Evolutionary conservation across 2,329 filamentous ascomycete genomes (phyloP), one percentile per base, ranked within the genome.

Genomic region (Colletotrichum kahawae): DNA sequence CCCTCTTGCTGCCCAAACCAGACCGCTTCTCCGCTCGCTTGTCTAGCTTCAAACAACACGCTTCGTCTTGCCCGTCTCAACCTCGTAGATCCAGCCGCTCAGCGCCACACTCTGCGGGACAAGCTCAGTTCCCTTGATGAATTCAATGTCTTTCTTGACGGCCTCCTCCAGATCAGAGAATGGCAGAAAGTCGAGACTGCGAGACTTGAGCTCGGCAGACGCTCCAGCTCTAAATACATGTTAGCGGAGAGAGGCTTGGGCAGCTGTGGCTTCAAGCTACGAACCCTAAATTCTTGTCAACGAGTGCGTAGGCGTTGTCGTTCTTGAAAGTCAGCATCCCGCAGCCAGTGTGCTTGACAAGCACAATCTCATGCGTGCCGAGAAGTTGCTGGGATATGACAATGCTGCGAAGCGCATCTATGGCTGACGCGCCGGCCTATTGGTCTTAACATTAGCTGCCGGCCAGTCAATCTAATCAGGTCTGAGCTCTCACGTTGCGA

Each of bases 371-470:
- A 2, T 89, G 88, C 0, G 95, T 97, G 10, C 93, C 94, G 0
- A 97, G 89, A 9, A 96, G 87, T 82, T 96, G 94, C 84, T 97
- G 89, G 1, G 93, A 95, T 80, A 97, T 95, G 76, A 96, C 83
- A 71, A 97, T 89, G 24, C 92, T 94, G 66, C 95, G 92, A 9
- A 96, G 87, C 0, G 92, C 93, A 71, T 96, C 94, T 48, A 87
- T 85, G 2, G 91, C 92, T 18, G 89, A 92, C 1, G 87, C 94
- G 4, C 93, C 93, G 12, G 92, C 93, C 79, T 85, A 27, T 21
- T 34, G n/a, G 7, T 54, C 67, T 12, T 43, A 13, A 67, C 16
- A 73, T 43, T 13, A 38, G 33, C 34, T 16, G 34, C 33, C 34
- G n/a, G 12, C 29, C 57, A 63, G 54, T n/a, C 14, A 33, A n/a